These are phyloP conservation scores for Nicotiana undulata DNA, from an alignment of 257 asterid genomes.

Conservation along the genomic window DNA sequence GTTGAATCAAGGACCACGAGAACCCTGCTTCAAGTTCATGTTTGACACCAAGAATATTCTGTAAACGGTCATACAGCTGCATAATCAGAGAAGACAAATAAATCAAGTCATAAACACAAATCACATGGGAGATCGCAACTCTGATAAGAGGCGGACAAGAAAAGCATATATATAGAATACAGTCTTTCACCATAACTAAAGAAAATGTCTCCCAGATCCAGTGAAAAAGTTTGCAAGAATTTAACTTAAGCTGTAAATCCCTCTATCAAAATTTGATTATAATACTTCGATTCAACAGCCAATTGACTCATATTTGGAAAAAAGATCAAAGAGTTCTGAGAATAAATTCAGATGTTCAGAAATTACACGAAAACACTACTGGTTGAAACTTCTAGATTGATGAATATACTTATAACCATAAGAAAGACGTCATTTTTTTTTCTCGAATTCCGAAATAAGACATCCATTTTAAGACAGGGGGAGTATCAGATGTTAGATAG, in stretches of 20 bases:
- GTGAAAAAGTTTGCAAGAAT: not conserved
- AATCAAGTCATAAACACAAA: not conserved
- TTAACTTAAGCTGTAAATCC: not conserved
- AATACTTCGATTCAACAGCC: not conserved
- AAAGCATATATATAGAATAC: not conserved
- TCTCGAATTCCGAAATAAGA: not conserved
- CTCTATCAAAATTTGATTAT: not conserved
- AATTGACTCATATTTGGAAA: not conserved
- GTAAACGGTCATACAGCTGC: slow-evolving; percentile 70
- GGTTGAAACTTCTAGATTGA: not conserved
- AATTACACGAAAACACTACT: not conserved
- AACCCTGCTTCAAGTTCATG: slow-evolving; percentile 20
- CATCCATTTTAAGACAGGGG: not conserved
- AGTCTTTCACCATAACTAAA: not conserved
- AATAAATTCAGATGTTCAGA: not conserved
- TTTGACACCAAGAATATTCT: slow-evolving; percentile 76
- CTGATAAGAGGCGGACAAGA: not conserved
- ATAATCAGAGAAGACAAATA: not conserved
- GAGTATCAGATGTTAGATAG: not conserved
- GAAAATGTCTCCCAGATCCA: not conserved
- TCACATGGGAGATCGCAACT: not conserved
- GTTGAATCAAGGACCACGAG: slow-evolving; percentile 42
- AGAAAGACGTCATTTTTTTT: not conserved
- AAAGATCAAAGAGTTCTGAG: not conserved
- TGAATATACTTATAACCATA: not conserved